Base-by-base conservation (phyloP, 2,329 filamentous ascomycete genomes). In the Nemania serpens region DNA sequence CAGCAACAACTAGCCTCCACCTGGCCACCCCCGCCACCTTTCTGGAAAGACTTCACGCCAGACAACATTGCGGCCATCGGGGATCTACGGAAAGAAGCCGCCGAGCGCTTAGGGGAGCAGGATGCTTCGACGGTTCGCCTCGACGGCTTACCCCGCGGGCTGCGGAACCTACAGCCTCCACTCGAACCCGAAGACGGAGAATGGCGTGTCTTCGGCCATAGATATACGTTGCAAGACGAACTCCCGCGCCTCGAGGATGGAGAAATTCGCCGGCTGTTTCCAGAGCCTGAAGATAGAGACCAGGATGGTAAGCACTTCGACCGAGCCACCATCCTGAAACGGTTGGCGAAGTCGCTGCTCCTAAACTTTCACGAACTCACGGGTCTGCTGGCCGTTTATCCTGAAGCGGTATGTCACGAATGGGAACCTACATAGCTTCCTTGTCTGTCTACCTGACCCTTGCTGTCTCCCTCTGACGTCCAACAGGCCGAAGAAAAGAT, bases 351-450 rank as follows among this genome's bases (percentile, higher is more conserved):
- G 73, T 94, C 91, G 3, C 80, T 97, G 1, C 81, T 98, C 0
- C 81, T 98, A 46, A 96, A 94, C 73, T 98, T 96, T 72, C 82
- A 98, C 46, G 92, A 96, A 71, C 84, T 98, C 5, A 80, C 90
- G 0, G 91, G 92, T 22, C 79, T 90, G 13, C 79, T 96, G 59
- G 83, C 85, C 10, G 76, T 85, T n/a, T 83, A 88, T 47, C 90
- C 91, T 0, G 81, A 83, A 45, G 79, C 78, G 50, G 81, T 83
- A 72, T 17, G 72, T 54, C 5, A 2, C 37, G 17, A 11, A 17
- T 3, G n/a, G 10, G n/a, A n/a, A 6, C 22, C 15, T 36, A 10
- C 25, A n/a, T n/a, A 13, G 15, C 25, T n/a, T 12, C 12, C 13
- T n/a, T 10, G 11, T 36, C 25, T 11, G 11, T 36, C 22, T 36